Base-by-base conservation (phyloP, 345 rosid species). In the Streptanthus diversifolius region DNA sequence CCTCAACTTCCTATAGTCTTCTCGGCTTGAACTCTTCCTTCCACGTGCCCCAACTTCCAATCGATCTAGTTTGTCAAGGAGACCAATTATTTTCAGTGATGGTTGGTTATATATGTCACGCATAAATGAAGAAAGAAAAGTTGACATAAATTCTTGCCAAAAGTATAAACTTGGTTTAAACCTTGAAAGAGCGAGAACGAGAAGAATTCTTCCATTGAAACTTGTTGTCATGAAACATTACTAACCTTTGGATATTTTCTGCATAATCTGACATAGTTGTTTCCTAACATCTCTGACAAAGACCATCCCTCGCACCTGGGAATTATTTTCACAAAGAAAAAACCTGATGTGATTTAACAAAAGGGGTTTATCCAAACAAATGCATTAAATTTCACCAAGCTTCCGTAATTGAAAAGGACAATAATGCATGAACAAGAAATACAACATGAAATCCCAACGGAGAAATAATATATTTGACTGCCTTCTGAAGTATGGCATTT, bases 201-300 rank as follows among this genome's bases (percentile, higher is more conserved):
- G 9, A 32, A 5, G 3, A 19, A 8, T 63, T 66, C 49, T 45
- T 56, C 30, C 59, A 33, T 14, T 18, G 12, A 54, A 27, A 29
- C 55, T 68, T 32, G 30, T 12, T 40, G 41, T 44, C 55, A 19
- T 55, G 66, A 75, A 33, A 66, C 40, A 78, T 74, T 39, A 75
- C 91, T 60, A 41, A 93, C 98, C 95, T 66, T 76, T 88, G 6
- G 90, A 91, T 71, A 83, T 84, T 77, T 88, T 91, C 76, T 87
- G 88, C 96, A 93, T 91, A 77, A 93, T 87, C 80, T 91, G 97
- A 76, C 83, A 84, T 58, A 93, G 73, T 73, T 93, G 98, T 83
- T 76, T 89, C 74, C 96, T 83, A 29, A 91, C 90, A 76, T 93
- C 98, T 83, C 80, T 93, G 74, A 84, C 96, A 79, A 93, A 91